A percentile compares a stretch with the other conserved stretches of the same genome.
These are phyloP conservation scores for Phytophthora foliorum DNA, from an alignment of 352 stramenopile genomes.

Conservation along the genomic window DNA sequence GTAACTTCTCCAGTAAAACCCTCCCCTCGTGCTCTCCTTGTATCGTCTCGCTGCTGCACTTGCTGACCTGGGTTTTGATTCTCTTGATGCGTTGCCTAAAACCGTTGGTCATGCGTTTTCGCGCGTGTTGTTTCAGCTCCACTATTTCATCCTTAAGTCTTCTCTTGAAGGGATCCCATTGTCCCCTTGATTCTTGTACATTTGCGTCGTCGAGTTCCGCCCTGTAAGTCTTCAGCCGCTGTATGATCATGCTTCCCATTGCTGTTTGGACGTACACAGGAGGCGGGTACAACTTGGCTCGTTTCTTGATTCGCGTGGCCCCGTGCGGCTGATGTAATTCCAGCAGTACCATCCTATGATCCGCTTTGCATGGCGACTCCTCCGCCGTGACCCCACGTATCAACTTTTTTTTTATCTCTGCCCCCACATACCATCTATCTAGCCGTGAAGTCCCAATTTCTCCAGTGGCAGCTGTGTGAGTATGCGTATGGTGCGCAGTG, in stretches of 20 bases:
- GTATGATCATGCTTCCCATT: background rate
- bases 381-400: background rate
- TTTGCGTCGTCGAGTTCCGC: no score
- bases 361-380: background rate
- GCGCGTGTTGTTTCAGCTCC: no score
- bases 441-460: background rate
- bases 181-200: no score
- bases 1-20: background rate
- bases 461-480: background rate
- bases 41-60: no score
- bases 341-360: background rate
- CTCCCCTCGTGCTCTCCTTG: background rate
- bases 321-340: background rate
- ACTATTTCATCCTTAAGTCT: no score
- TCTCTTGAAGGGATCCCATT: no score
- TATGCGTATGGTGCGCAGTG: background rate
- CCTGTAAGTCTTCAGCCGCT: no score
- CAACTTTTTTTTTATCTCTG: background rate
- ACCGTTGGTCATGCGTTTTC: no score
- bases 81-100: no score
- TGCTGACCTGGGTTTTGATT: no score
- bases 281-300: background rate
- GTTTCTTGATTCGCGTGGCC: no score
- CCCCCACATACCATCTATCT: background rate
- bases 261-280: background rate